A percentile compares a stretch with the other conserved stretches of the same genome.
These are phyloP conservation scores for Cynara cardunculus DNA, from an alignment of 129 eudicot genomes.

Conservation along the genomic window DNA sequence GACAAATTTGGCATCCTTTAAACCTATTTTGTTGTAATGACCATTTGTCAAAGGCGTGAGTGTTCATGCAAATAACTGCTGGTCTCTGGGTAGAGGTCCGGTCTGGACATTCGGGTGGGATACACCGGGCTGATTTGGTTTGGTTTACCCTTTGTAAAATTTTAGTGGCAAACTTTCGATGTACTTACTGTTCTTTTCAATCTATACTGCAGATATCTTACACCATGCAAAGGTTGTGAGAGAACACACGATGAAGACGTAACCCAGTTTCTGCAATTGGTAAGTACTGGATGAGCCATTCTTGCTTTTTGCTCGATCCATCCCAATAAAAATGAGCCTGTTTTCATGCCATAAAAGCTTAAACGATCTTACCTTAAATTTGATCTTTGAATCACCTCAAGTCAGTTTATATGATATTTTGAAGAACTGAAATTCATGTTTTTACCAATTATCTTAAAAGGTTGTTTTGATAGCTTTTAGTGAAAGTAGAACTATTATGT, in stretches of 20 bases:
- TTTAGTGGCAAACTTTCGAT: not conserved
- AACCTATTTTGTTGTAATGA: not conserved
- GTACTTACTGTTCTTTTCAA: constrained; percentile 7
- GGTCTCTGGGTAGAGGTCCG: not conserved
- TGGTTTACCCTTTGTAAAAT: not conserved
- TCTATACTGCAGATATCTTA: constrained; percentile 59
- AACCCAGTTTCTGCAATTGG: constrained; percentile 72
- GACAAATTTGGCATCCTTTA: not conserved
- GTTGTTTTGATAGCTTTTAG: not conserved
- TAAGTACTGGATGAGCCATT: constrained; percentile 24
- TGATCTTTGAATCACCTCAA: not conserved
- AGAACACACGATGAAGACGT: constrained; percentile 51
- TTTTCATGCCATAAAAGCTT: not conserved
- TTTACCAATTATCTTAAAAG: not conserved
- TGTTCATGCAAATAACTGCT: not conserved
- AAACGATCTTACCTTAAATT: not conserved
- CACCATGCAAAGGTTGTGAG: constrained; percentile 44
- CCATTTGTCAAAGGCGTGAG: not conserved
- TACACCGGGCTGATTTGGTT: not conserved
- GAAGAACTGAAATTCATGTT: not conserved
- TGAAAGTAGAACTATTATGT: not conserved
- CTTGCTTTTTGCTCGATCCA: not conserved
- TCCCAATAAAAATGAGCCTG: not conserved
- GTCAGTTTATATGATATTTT: not conserved
- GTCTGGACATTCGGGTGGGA: not conserved